Base-by-base conservation (phyloP, 495 filamentous ascomycete genomes). In the Letharia lupina region DNA sequence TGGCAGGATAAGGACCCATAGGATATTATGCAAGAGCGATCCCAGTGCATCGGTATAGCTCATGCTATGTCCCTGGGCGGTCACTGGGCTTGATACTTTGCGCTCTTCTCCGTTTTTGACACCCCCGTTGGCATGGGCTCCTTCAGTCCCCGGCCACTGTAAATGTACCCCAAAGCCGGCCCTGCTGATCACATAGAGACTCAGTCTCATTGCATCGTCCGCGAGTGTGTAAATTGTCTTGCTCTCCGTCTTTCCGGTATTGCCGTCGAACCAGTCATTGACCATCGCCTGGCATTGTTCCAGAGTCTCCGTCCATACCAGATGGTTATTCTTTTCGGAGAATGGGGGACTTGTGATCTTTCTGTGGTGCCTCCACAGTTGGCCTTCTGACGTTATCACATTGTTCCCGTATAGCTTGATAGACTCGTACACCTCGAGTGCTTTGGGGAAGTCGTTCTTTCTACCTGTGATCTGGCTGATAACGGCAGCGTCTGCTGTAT, bases 381-480 rank as follows among this genome's bases (percentile, higher is more conserved):
- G 67, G 15, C 85, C 87, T 70, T 89, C 87, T 15, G 85, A 82
- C 0, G 80, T 83, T 23, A 90, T 76, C 5, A 91, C 78, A 71
- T 86, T 90, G 20, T 75, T 72, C 28, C 88, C 88, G 69, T 84
- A 90, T 57, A 89, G 77, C n/a, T 80, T 75, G 35, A 90, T 73
- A 16, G 82, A 73, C 4, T 62, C 67, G 68, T 89, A 89, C 50
- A 80, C 67, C 48, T 83, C 75, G 3, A 82, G 76, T n/a, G 86
- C 82, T 71, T 91, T 91, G n/a, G 85, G 85, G 69, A 90, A 90
- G 60, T 84, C 83, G 71, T 84, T 85, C 42, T 84, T 81, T 44
- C 84, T 74, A 7, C 78, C 75, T 2, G 82, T 83, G 44, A 91
- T 77, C 71, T 86, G 82, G 62, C 76, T 77, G 61, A 89, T 83